phyloP scores from a whole-genome alignment of 352 stramenopile species.

The Phytophthora pinifolia region DNA sequence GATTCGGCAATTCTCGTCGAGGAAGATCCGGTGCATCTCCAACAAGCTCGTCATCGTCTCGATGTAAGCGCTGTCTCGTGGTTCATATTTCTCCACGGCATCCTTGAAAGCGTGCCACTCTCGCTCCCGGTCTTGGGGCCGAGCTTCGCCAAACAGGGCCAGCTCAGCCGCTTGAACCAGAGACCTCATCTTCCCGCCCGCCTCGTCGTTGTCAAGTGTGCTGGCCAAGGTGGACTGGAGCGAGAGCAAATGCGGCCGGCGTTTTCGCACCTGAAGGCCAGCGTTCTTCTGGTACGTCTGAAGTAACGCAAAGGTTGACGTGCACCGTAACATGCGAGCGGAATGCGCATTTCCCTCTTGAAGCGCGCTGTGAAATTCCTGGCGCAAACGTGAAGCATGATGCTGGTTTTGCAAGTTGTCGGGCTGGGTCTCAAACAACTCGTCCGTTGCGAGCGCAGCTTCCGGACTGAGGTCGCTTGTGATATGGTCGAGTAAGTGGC shows the following conservation, averaged over 20 bases:
- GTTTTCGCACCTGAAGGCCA: slow-evolving; percentile 12
- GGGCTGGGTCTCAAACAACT: slow-evolving; percentile 25
- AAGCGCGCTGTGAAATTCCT: slow-evolving; percentile 17
- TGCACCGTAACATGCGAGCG: slow-evolving; percentile 13
- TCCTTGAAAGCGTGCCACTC: slow-evolving; percentile 29
- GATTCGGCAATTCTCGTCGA: slow-evolving; percentile 28
- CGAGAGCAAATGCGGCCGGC: slow-evolving; percentile 12
- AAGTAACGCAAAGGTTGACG: slow-evolving; percentile 21
- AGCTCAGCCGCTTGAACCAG: slow-evolving; percentile 13
- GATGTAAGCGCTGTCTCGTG: slow-evolving; percentile 22
- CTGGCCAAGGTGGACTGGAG: slow-evolving; percentile 7
- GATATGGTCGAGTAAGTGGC: slow-evolving; percentile 27
- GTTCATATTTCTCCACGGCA: slow-evolving; percentile 17
- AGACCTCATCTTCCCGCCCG: neutral
- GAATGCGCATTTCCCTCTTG: slow-evolving; percentile 12
- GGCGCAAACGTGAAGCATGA: slow-evolving; percentile 14
- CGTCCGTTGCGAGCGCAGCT: slow-evolving; percentile 6
- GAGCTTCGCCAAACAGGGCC: slow-evolving; percentile 21
- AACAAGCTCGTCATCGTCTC: slow-evolving; percentile 19
- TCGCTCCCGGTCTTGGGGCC: slow-evolving; percentile 12
- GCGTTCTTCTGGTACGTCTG: slow-evolving; percentile 26
- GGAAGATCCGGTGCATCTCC: slow-evolving; percentile 37
- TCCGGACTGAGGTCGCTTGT: slow-evolving; percentile 17
- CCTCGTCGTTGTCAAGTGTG: neutral
- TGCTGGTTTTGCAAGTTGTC: slow-evolving; percentile 27